A percentile compares a stretch with the other conserved stretches of the same genome.
These are phyloP conservation scores for Taxillus chinensis DNA, from an alignment of 164 flowering plant species.

Conservation along the genomic window DNA sequence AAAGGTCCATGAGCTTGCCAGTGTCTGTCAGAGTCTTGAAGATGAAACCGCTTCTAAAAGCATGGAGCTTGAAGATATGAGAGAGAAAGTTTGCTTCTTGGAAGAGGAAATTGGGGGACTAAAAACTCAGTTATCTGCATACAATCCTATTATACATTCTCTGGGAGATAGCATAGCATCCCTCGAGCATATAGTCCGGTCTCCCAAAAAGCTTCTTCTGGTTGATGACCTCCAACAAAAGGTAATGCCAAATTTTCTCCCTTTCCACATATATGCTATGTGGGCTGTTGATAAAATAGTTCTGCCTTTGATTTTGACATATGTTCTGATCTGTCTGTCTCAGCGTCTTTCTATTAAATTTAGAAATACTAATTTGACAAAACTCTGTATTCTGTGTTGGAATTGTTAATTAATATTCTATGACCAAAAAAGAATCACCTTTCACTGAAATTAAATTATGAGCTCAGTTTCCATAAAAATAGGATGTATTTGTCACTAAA, in stretches of 20 bases:
- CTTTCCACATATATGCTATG: neutral
- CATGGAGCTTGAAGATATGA: constrained; percentile 39
- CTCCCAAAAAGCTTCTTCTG: constrained; percentile 17
- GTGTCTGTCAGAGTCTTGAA: constrained; percentile 43
- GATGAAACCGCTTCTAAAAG: constrained; percentile 29
- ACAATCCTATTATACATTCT: constrained; percentile 41
- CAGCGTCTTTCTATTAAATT: no score
- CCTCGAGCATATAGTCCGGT: constrained; percentile 43
- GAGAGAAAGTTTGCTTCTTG: constrained; percentile 31
- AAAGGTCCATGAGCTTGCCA: constrained; percentile 54
- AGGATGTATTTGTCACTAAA: no score
- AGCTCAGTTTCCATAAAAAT: no score
- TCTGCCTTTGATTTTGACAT: no score
- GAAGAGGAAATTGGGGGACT: constrained; percentile 49
- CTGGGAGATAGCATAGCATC: constrained; percentile 41
- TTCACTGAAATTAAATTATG: no score
- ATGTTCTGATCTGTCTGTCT: no score
- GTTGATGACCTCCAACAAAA: constrained; percentile 16
- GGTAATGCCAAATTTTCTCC: constrained; percentile 29
- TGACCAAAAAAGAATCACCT: no score
- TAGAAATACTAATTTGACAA: no score
- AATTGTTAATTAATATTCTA: no score
- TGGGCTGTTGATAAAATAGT: no score
- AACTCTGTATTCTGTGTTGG: no score
- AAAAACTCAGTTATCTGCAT: constrained; percentile 43